Evolutionary conservation across 78 protist genomes (phyloP), one percentile per base, ranked within the genome.

Genomic region (Salpingoeca rosetta): DNA sequence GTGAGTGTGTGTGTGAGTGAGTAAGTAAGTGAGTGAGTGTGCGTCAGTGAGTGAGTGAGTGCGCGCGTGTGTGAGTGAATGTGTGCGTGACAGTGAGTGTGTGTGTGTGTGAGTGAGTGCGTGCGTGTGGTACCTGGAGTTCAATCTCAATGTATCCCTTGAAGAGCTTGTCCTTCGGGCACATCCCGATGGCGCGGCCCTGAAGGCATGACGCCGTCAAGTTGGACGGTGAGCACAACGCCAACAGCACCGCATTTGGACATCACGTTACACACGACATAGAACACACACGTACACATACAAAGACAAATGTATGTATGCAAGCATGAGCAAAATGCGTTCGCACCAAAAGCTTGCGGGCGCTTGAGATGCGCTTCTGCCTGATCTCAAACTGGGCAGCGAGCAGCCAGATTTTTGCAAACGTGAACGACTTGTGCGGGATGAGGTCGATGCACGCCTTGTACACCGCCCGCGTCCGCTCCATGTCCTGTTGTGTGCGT

Each of bases 401-500:
- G 86, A 90, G 65, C 28, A 96, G 44, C 99, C 99, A 98, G 22
- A 97, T 40, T 87, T 97, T 95, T 38, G 93, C 88, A 74, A 97
- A 97, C 28, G 99, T 94, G 91, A 98, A 97, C n/a, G 17, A 27
- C 44, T 88, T 89, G 94, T 97, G 99, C 40, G 99, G 99, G 2
- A 97, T 56, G 75, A 90, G 42, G 44, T 87, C 36, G 28, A 94
- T 1, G 75, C 90, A 56, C 26, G 83, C 93, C 39, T 76, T 28
- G 88, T 89, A 96, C 45, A 98, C 97, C n/a, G 31, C 82, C 28
- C 98, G 78, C 26, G 98, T 51, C 11, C 90, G 84, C n/a, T 88
- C 95, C 39, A n/a, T n/a, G 83, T 97, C 99, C 83, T 94, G 73
- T 3, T 81, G 36, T 31, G 37, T 65, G n/a, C n/a, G 28, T 28